phyloP scores from a whole-genome alignment of 1,284 basidiomycete species.

The Ustilago trichophora region DNA sequence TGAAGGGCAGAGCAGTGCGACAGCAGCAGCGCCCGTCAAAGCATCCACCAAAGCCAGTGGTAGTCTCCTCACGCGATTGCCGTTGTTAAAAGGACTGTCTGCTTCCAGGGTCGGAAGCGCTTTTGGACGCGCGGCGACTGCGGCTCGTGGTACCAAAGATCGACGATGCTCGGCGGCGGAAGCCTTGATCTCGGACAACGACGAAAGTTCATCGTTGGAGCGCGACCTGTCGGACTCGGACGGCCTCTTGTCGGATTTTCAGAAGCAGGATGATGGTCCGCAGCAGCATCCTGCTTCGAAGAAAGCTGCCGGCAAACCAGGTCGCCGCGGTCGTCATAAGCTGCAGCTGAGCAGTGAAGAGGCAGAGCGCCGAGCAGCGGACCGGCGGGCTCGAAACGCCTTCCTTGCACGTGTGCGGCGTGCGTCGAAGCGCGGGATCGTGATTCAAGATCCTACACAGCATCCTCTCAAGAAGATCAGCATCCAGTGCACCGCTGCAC shows the following conservation, averaged over 20 bases:
- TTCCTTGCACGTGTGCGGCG: constrained; percentile 48
- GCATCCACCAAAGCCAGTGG: background rate
- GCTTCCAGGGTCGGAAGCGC: constrained; percentile 1
- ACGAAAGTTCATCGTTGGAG: constrained; percentile 8
- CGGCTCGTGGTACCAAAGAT: constrained; percentile 25
- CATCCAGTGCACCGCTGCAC: constrained; percentile 39
- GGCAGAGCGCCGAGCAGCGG: constrained; percentile 18
- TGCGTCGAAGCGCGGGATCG: constrained; percentile 44
- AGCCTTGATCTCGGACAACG: constrained; percentile 13
- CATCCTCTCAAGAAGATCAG: constrained; percentile 45
- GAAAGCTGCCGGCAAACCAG: constrained; percentile 9
- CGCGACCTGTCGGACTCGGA: constrained; percentile 23
- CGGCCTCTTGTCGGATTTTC: constrained; percentile 14
- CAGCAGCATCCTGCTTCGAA: constrained; percentile 16
- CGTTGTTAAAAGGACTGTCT: constrained; percentile 8
- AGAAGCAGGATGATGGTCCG: constrained; percentile 19
- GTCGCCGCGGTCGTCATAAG: constrained; percentile 32
- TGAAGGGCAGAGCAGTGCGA: too few species aligned
- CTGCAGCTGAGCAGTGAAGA: constrained; percentile 32
- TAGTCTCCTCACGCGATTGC: constrained; percentile 4
- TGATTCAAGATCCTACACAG: constrained; percentile 38
- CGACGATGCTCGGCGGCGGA: constrained; percentile 26
- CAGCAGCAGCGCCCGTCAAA: too few species aligned
- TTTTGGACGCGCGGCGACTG: constrained; percentile 4
- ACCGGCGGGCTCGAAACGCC: constrained; percentile 38